A percentile compares a stretch with the other conserved stretches of the same genome.
Conservation (phyloP, 1,284 basidiomycete species). For the Ustilago curta region DNA sequence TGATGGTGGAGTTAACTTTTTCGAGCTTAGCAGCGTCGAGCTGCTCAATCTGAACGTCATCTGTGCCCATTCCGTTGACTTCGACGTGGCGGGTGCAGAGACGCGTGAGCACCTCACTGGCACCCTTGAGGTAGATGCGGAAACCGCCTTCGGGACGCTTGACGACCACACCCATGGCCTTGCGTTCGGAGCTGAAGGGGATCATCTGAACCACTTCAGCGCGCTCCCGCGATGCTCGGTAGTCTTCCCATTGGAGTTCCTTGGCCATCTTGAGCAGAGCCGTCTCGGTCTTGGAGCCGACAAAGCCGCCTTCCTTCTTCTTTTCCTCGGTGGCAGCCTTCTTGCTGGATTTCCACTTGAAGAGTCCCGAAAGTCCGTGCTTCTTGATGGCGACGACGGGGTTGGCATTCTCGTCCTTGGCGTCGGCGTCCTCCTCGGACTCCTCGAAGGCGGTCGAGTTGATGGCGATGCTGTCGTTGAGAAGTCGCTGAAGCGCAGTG, state of each 20-base stretch:
- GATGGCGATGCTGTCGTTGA: conserved; percentile 88
- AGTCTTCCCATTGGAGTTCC: conserved; percentile 84
- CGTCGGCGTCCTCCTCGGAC: conserved; percentile 71
- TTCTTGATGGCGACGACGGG: conserved; percentile 38
- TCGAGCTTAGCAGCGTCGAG: conserved; percentile 74
- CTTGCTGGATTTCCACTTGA: conserved; percentile 32
- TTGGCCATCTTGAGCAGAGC: conserved; percentile 91
- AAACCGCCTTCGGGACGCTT: conserved; percentile 74
- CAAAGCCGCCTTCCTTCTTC: conserved; percentile 74
- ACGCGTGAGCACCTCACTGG: conserved; percentile 89
- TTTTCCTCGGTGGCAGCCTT: conserved; percentile 34
- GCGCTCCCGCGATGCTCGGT: conserved; percentile 77
- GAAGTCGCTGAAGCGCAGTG: conserved; percentile 76
- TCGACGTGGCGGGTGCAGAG: conserved; percentile 80
- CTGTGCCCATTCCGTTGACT: conserved; percentile 73
- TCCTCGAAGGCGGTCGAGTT: conserved; percentile 90
- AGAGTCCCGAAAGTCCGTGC: conserved; percentile 31
- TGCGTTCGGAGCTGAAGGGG: conserved; percentile 93
- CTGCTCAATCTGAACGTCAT: conserved; percentile 29
- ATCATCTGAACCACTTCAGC: conserved; percentile 86
- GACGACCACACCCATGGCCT: conserved; percentile 94
- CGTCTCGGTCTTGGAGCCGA: conserved; percentile 96
- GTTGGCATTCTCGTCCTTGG: conserved; percentile 16
- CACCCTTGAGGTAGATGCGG: conserved; percentile 90
- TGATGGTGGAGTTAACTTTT: conserved; percentile 89